Conservation (phyloP, 306 rosid species). For the Castanea crenata region DNA sequence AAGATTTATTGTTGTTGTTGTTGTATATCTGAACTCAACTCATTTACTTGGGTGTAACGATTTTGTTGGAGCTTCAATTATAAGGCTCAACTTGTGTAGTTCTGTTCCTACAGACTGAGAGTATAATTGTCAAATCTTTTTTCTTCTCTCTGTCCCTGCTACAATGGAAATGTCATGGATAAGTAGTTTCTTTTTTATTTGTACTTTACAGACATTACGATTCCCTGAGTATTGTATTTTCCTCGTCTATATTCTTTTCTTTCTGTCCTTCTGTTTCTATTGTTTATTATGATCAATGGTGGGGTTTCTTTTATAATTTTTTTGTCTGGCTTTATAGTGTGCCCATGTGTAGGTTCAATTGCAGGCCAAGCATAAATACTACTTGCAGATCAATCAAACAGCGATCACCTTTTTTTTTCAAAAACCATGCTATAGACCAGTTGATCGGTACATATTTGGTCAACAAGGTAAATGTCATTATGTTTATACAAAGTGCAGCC, state of each 20-base stretch:
- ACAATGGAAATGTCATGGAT: not conserved
- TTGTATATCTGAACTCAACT: not conserved
- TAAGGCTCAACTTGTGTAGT: not conserved
- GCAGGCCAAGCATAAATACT: conserved; percentile 19
- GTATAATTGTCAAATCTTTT: not conserved
- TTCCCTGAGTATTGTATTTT: not conserved
- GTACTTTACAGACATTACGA: not conserved
- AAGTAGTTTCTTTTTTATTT: not conserved
- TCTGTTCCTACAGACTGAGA: not conserved
- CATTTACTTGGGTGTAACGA: not conserved
- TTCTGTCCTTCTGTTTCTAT: not conserved
- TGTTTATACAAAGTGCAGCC: not conserved
- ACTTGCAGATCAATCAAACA: conserved; percentile 26
- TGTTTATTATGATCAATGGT: not conserved
- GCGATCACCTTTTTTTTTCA: conserved; percentile 22
- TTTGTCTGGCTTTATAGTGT: conserved; percentile 13
- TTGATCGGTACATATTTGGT: conserved; percentile 34
- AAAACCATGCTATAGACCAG: conserved; percentile 4
- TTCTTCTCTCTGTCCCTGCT: not conserved
- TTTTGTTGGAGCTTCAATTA: not conserved
- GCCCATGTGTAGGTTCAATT: conserved; percentile 26
- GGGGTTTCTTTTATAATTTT: not conserved
- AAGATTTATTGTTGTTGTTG: too few relatives aligned
- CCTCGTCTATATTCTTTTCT: not conserved
- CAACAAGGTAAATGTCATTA: conserved; percentile 16